Evolutionary conservation across 352 stramenopile genomes (phyloP).

Genomic region (Pythium insidiosum): DNA sequence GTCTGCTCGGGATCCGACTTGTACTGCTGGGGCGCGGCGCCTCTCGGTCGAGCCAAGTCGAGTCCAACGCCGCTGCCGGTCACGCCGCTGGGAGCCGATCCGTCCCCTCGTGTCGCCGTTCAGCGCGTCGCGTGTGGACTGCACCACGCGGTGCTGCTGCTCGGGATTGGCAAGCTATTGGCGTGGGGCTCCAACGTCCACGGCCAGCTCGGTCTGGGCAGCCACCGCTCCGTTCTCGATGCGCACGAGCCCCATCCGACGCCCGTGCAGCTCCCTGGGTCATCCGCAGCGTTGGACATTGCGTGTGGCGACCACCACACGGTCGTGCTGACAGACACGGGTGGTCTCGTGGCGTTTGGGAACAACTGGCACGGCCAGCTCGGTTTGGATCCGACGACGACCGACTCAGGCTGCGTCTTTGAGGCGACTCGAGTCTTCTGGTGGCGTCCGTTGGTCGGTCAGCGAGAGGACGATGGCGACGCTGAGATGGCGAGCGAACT

Average conservation of each 20-base stretch:
- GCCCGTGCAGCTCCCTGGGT: slow-evolving; percentile 9
- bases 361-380: slow-evolving; percentile 73
- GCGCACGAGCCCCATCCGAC: slow-evolving; percentile 14
- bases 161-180: slow-evolving; percentile 23
- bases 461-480: neutral
- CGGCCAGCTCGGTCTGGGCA: slow-evolving; percentile 46
- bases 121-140: slow-evolving; percentile 32
- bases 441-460: too few relatives aligned
- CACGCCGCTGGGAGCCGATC: neutral
- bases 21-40: slow-evolving; percentile 24
- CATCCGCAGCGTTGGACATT: slow-evolving; percentile 24
- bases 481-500: neutral
- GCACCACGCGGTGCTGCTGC: slow-evolving; percentile 27
- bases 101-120: slow-evolving; percentile 11
- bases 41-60: slow-evolving; percentile 1
- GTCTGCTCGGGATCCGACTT: slow-evolving; percentile 19
- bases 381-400: slow-evolving; percentile 26
- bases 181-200: slow-evolving; percentile 60
- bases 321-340: slow-evolving; percentile 37
- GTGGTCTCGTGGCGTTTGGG: slow-evolving; percentile 42
- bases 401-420: slow-evolving; percentile 10
- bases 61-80: slow-evolving; percentile 10
- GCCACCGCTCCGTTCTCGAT: slow-evolving; percentile 10
- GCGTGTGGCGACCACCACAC: slow-evolving; percentile 61
- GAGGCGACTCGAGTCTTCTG: slow-evolving; percentile 13